Percentiles rank a stretch among this genome's conserved stretches.
phyloP scores from a whole-genome alignment of 1,284 basidiomycete species.

The Ganoderma sinense region DNA sequence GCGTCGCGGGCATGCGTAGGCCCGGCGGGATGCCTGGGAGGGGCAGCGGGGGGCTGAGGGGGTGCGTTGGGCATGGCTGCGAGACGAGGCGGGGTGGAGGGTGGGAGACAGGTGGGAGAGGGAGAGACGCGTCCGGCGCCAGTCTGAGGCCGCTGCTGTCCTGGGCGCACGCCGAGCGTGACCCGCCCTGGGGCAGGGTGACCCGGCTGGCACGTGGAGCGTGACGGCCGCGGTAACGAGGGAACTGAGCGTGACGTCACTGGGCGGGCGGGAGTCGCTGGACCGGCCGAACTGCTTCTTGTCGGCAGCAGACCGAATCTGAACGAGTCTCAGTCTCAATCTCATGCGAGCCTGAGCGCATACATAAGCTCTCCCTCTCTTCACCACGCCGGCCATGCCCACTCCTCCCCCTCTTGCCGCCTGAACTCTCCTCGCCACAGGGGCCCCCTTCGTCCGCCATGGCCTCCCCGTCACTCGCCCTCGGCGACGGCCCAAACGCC shows the following conservation, averaged over 20 bases:
- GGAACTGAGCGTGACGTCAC: slow-evolving; percentile 20
- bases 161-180: slow-evolving; percentile 21
- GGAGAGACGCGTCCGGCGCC: slow-evolving; percentile 33
- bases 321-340: neutral
- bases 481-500: slow-evolving; percentile 26
- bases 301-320: neutral
- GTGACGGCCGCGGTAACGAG: slow-evolving; percentile 4
- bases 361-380: neutral
- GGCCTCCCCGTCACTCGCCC: slow-evolving; percentile 28
- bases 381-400: neutral
- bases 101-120: slow-evolving; percentile 28
- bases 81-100: slow-evolving; percentile 18
- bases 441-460: slow-evolving; percentile 2
- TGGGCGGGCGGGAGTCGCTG: neutral
- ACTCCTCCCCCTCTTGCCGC: neutral
- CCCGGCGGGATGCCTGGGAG: slow-evolving; percentile 9
- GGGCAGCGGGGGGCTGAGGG: slow-evolving; percentile 16
- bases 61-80: slow-evolving; percentile 18
- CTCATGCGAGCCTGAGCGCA: neutral
- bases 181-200: slow-evolving; percentile 19
- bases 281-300: neutral
- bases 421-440: neutral
- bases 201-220: slow-evolving; percentile 6
- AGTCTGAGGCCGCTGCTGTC: slow-evolving; percentile 7
- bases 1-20: slow-evolving; percentile 16